Percentiles rank a stretch among this genome's conserved stretches.
Conservation (phyloP, 2,329 filamentous ascomycete species). For the Penicillium sp. region DNA sequence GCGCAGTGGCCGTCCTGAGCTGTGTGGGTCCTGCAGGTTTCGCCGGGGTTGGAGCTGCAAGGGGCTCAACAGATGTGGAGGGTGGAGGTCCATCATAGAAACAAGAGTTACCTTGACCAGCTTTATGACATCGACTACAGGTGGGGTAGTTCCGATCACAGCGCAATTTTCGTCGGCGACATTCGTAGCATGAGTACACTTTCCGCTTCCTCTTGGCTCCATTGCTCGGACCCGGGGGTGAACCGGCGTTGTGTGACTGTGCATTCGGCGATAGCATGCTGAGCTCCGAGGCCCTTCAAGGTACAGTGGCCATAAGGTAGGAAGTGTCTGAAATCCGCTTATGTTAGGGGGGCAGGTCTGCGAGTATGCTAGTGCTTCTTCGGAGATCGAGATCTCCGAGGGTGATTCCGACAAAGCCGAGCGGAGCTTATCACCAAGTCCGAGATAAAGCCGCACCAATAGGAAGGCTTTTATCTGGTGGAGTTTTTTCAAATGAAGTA, state of each 20-base stretch:
- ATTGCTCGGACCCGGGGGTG: background rate
- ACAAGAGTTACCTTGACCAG: background rate
- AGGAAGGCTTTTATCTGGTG: background rate
- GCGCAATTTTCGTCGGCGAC: conserved; percentile 11
- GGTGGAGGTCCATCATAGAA: conserved; percentile 2
- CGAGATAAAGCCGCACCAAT: background rate
- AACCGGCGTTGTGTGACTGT: background rate
- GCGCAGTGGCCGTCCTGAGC: background rate
- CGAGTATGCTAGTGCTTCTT: background rate
- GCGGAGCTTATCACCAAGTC: background rate
- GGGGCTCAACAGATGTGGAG: background rate
- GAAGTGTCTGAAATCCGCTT: background rate
- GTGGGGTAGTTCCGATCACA: conserved; percentile 20
- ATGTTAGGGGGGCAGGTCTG: background rate
- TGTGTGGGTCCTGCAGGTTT: background rate
- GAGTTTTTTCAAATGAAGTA: too few species aligned
- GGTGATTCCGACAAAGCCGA: conserved; percentile 1
- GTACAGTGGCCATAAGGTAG: background rate
- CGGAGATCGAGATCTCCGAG: background rate
- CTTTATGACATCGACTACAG: conserved; percentile 15
- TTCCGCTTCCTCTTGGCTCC: conserved; percentile 8
- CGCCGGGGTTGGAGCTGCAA: background rate
- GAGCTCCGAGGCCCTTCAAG: background rate
- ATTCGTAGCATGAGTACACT: conserved; percentile 8
- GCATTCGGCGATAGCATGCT: conserved; percentile 3